These are phyloP conservation scores for Leucosporidium yakuticum DNA, from an alignment of 768 basidiomycete genomes.

Conservation along the genomic window DNA sequence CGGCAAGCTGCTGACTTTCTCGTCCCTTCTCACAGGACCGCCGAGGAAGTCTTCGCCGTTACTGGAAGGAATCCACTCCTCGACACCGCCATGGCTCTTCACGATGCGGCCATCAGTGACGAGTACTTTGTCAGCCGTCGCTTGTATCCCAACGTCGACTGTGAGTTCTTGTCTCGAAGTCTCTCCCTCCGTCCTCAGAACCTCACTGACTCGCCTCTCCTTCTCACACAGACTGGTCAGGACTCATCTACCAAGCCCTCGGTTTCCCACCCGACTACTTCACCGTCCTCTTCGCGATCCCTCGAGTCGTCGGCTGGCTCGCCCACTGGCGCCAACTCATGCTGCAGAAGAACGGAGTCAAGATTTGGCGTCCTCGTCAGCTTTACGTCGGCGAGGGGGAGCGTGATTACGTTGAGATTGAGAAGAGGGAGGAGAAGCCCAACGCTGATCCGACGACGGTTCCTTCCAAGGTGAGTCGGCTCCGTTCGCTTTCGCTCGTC, in stretches of 20 bases:
- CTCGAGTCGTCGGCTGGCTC: conserved; percentile 86
- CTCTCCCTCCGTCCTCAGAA: neutral
- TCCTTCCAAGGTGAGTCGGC: too few relatives aligned
- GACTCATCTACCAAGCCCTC: conserved; percentile 59
- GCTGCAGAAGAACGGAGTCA: conserved; percentile 79
- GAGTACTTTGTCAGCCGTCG: conserved; percentile 78
- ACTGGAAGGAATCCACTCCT: conserved; percentile 79
- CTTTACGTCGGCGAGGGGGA: conserved; percentile 71
- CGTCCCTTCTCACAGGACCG: conserved; percentile 12
- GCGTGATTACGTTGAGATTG: conserved; percentile 67
- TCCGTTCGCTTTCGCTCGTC: too few relatives aligned
- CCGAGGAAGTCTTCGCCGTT: conserved; percentile 46
- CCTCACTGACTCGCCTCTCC: neutral
- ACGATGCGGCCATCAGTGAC: conserved; percentile 82
- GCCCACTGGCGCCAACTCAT: conserved; percentile 89
- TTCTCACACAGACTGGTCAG: conserved; percentile 18
- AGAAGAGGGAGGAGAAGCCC: conserved; percentile 49
- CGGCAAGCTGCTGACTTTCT: neutral
- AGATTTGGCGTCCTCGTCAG: conserved; percentile 64
- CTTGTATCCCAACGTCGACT: conserved; percentile 85
- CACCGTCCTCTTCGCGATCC: conserved; percentile 87
- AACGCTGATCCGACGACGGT: too few relatives aligned
- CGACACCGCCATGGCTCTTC: conserved; percentile 80
- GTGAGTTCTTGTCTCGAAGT: conserved; percentile 10
- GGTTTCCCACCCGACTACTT: conserved; percentile 84